Base-by-base conservation (phyloP, 345 rosid species). In the Ceriops zippeliana region DNA sequence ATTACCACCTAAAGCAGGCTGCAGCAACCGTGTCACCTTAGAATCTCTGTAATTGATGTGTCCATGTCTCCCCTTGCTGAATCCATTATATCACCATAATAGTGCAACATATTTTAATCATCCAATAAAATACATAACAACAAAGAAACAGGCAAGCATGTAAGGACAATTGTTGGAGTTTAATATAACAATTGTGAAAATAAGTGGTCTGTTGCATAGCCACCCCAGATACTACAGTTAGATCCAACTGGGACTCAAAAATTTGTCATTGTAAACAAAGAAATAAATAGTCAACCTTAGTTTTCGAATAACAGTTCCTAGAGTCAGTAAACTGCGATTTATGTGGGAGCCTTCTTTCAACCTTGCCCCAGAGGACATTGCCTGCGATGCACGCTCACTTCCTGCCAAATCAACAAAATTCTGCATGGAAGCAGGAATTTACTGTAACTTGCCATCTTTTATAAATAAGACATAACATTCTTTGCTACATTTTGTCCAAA, bases 341-440 rank as follows among this genome's bases (percentile, higher is more conserved):
- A 93, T 93, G 81, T 93, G 97, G 76, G 96, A 93, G 15, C 98
- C 98, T 81, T 93, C 98, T 79, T 93, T 93, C 78, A 91, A 85
- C 79, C 97, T 86, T 54, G 96, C 71, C 35, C 97, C 98, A 65
- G 95, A 84, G 70, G 98, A 91, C 70, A 88, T 77, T 62, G 97
- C 76, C 80, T 93, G 98, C 49, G 97, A 93, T 65, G 98, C 98
- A 22, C 96, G 92, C 79, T 93, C 98, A 67, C 97, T 93, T 65
- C 98, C 98, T 32, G 98, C 98, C 86, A 93, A 78, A 79, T 93
- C 98, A 71, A 93, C 79, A 76, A 95, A 95, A 70, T 91, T 95
- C 97, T 95, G 85, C 80, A 81, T 51, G 65, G 42, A 63, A 72
- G 67, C 42, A 73, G 54, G 61, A 71, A 76, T 35, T 71, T 32